These are phyloP conservation scores for Pulveroboletus sp. DNA, from an alignment of 768 basidiomycete genomes.

Conservation along the genomic window DNA sequence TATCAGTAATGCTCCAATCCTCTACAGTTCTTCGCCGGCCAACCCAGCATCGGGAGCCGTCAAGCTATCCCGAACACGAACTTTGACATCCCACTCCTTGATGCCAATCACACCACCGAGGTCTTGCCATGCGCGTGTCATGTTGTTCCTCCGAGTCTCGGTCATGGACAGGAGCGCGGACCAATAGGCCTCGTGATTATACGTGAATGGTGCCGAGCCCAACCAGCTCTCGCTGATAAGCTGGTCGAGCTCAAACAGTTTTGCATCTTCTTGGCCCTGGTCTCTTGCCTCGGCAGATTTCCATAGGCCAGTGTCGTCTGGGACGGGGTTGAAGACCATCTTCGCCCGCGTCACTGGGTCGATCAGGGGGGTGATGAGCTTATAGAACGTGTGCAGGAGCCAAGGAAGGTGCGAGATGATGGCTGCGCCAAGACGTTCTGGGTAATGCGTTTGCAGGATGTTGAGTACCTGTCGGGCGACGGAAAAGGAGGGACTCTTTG, in stretches of 20 bases:
- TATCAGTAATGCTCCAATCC: neutral
- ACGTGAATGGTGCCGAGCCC: constrained; percentile 63
- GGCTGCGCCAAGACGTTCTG: constrained; percentile 75
- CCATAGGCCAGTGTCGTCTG: constrained; percentile 25
- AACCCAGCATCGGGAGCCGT: neutral
- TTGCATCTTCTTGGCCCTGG: constrained; percentile 12
- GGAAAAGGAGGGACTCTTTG: constrained; percentile 48
- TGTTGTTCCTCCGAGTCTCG: constrained; percentile 43
- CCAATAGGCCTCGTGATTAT: constrained; percentile 76
- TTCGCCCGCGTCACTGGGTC: constrained; percentile 78
- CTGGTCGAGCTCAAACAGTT: constrained; percentile 61
- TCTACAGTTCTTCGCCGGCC: constrained; percentile 10
- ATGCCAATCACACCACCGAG: constrained; percentile 67
- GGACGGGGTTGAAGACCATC: constrained; percentile 66
- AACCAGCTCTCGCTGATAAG: constrained; percentile 69
- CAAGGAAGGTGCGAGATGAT: constrained; percentile 79
- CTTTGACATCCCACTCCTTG: constrained; percentile 78
- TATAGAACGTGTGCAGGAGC: constrained; percentile 69
- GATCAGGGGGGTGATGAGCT: constrained; percentile 72
- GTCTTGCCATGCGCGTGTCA: constrained; percentile 59
- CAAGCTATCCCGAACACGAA: constrained; percentile 19
- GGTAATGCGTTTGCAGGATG: constrained; percentile 80
- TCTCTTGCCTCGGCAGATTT: constrained; percentile 22
- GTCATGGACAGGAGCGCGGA: constrained; percentile 53
- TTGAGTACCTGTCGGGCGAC: constrained; percentile 42